Evolutionary conservation across 2,329 filamentous ascomycete genomes (phyloP).

Genomic region (Ramichloridium luteum): DNA sequence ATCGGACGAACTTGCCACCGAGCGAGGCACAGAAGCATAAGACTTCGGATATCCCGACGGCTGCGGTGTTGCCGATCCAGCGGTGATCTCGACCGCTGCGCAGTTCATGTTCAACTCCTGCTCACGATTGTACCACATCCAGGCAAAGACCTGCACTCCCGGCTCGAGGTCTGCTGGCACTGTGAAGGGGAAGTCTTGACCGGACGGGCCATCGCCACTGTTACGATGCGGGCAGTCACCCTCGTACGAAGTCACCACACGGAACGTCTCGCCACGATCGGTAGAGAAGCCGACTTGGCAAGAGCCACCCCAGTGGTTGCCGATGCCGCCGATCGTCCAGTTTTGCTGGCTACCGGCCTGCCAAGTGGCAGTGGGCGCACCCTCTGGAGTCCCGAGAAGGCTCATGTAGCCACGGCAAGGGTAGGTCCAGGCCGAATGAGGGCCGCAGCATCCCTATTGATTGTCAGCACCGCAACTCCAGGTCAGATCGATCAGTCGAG

Average conservation of each 20-base stretch:
- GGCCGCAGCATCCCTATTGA: constrained; percentile 30
- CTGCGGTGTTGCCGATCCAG: neutral
- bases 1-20: constrained; percentile 10
- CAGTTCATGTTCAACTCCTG: constrained; percentile 36
- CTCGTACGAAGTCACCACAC: constrained; percentile 34
- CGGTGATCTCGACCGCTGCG: constrained; percentile 31
- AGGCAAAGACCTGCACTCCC: constrained; percentile 33
- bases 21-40: too few species aligned
- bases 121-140: constrained; percentile 39
- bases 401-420: constrained; percentile 34
- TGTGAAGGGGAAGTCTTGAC: constrained; percentile 34
- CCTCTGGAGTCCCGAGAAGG: constrained; percentile 32
- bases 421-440: constrained; percentile 19
- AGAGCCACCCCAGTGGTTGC: constrained; percentile 36
- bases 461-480: neutral
- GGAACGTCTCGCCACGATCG: constrained; percentile 34
- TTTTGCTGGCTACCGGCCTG: constrained; percentile 30
- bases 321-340: constrained; percentile 27
- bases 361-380: constrained; percentile 33
- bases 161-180: constrained; percentile 32
- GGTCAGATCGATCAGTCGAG: too few species aligned
- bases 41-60: too few species aligned
- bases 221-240: constrained; percentile 36
- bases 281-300: constrained; percentile 34
- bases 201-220: constrained; percentile 25